phyloP scores from a whole-genome alignment of 768 basidiomycete genomes.

The Lactifluus volemus region DNA sequence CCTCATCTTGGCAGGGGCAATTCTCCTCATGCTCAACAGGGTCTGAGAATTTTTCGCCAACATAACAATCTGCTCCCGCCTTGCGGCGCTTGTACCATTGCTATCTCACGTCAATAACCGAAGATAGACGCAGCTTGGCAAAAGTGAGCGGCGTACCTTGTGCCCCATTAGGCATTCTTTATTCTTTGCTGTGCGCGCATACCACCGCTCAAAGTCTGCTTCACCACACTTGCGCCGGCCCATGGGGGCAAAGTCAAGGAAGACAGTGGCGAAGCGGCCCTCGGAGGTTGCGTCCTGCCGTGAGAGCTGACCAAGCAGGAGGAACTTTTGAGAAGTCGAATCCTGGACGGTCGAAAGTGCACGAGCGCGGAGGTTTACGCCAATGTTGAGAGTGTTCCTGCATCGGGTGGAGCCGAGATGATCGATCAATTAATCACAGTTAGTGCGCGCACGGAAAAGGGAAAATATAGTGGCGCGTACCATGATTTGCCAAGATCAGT shows the following conservation, averaged over 20 bases:
- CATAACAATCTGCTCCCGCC: conserved; percentile 74
- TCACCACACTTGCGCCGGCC: conserved; percentile 58
- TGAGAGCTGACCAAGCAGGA: conserved; percentile 73
- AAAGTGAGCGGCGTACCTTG: conserved; percentile 44
- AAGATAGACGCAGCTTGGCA: not conserved
- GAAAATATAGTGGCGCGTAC: conserved; percentile 37
- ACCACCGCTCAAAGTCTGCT: conserved; percentile 81
- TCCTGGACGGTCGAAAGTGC: conserved; percentile 88
- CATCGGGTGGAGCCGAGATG: not conserved
- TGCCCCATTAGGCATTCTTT: conserved; percentile 90
- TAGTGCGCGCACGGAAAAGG: not conserved
- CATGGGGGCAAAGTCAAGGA: conserved; percentile 74
- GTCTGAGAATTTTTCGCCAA: conserved; percentile 84
- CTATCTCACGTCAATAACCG: conserved; percentile 32
- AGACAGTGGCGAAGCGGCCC: conserved; percentile 62
- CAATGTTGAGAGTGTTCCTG: conserved; percentile 68
- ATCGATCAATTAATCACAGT: not conserved
- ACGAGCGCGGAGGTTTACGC: conserved; percentile 58
- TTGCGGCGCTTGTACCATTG: conserved; percentile 94
- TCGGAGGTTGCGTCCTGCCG: conserved; percentile 45
- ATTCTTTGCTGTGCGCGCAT: conserved; percentile 55
- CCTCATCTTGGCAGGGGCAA: conserved; percentile 77
- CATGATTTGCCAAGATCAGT: conserved; percentile 77
- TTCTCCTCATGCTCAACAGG: conserved; percentile 75
- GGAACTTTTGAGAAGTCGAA: conserved; percentile 93